These are phyloP conservation scores for Reutealis trisperma DNA, from an alignment of 345 rosid species.

Conservation along the genomic window DNA sequence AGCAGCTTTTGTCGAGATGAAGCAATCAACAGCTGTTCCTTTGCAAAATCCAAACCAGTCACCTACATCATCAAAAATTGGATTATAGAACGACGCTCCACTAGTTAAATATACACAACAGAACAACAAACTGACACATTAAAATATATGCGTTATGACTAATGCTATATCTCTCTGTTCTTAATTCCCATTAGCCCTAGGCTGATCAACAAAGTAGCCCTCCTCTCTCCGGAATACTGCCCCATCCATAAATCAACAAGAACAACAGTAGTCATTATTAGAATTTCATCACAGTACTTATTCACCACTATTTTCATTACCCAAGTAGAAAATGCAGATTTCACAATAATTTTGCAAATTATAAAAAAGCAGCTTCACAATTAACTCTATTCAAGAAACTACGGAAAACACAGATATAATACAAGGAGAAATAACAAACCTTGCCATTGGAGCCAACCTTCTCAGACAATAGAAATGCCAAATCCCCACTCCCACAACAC, in stretches of 20 bases:
- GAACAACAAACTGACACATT: neutral
- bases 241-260: neutral
- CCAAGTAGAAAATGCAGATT: neutral
- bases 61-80: slow-evolving; percentile 44
- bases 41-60: slow-evolving; percentile 79
- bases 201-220: neutral
- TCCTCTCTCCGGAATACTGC: neutral
- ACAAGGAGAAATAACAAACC: slow-evolving; percentile 27
- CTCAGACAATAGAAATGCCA: slow-evolving; percentile 79
- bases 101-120: neutral
- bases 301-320: neutral
- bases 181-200: neutral
- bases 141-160: neutral
- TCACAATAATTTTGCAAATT: neutral
- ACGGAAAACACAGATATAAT: neutral
- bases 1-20: slow-evolving; percentile 51
- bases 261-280: neutral
- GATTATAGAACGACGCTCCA: neutral
- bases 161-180: neutral
- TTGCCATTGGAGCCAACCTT: slow-evolving; percentile 67
- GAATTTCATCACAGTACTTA: neutral
- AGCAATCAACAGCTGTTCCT: slow-evolving; percentile 70
- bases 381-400: neutral
- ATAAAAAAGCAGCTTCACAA: neutral
- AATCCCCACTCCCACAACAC: slow-evolving; percentile 95